Conservation (phyloP, 2,329 filamentous ascomycete genomes). For the Pseudonectria foliicola region DNA sequence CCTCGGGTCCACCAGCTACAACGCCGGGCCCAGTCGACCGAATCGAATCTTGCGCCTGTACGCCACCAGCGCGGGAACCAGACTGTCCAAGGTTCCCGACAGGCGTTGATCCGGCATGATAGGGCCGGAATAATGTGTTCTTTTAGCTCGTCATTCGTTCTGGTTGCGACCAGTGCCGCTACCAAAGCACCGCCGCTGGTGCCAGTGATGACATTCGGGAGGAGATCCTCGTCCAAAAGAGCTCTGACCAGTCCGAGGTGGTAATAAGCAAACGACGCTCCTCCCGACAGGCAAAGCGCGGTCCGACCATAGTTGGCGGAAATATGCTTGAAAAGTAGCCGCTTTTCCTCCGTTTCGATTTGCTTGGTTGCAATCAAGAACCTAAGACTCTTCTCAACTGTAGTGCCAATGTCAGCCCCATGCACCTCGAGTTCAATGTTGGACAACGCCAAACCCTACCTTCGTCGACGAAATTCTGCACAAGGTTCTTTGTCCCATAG, state of each 20-base stretch:
- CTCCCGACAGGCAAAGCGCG: conserved; percentile 86
- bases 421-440: background rate
- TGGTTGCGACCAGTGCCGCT: conserved; percentile 77
- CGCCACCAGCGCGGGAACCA: conserved; percentile 85
- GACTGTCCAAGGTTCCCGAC: conserved; percentile 65
- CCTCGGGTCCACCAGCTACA: conserved; percentile 88
- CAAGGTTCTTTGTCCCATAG: conserved; percentile 90
- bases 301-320: conserved; percentile 89
- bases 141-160: conserved; percentile 87
- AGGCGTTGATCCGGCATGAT: conserved; percentile 78
- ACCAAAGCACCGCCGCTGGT: conserved; percentile 92
- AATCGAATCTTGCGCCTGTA: conserved; percentile 91
- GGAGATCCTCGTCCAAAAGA: conserved; percentile 72
- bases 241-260: conserved; percentile 92
- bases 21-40: conserved; percentile 79
- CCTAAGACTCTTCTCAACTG: conserved; percentile 58
- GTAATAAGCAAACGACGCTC: conserved; percentile 92
- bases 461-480: conserved; percentile 87
- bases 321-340: conserved; percentile 76
- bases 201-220: conserved; percentile 92
- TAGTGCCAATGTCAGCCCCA: conserved; percentile 8
- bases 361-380: conserved; percentile 63
- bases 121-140: conserved; percentile 78
- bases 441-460: conserved; percentile 34
- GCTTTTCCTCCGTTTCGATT: conserved; percentile 66